Base-by-base conservation (phyloP, 768 basidiomycete species). In the Tulasnella sp. region DNA sequence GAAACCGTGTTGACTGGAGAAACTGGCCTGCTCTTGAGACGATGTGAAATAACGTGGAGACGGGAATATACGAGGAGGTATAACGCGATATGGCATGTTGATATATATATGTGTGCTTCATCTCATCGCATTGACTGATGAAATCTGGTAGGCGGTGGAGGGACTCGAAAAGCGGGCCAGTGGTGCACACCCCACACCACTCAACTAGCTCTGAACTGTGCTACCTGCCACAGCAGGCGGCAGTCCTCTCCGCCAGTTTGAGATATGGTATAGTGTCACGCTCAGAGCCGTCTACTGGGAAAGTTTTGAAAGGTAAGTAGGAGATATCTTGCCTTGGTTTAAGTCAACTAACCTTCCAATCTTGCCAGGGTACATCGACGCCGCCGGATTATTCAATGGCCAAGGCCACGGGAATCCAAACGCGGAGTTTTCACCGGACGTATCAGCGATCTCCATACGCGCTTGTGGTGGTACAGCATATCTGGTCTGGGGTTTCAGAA, bases 211-310 rank as follows among this genome's bases (percentile, higher is more conserved):
- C 80, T 1, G 69, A 66, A 19, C 80, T 84, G 65, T 81, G 83
- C 66, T 72, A 85, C 44, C 76, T 88, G 72, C 74, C 80, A 0
- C 73, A 75, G 15, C 60, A 69, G 5, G 49, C 60, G 0, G 77
- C 77, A 7, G 74, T 90, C 25, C 71, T 91, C 45, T 73, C 81
- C 0, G 76, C 81, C 0, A 87, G 83, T 15, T 68, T 84, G 48
- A 74, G 77, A 46, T 83, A 84, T 60, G 88, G 86, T 19, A 74
- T 85, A 58, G 81, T 89, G 31, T 75, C 84, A 0, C 84, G 88
- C 29, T 89, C 87, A 10, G 66, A 81, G 30, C 84, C 86, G 0
- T 72, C 87, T 25, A 82, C 74, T 1, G 86, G 85, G 10, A 84
- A 80, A 65, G 72, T 88, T 51, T 70, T 87, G 7, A 75, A 80